These are phyloP conservation scores for Solanum etuberosum DNA, from an alignment of 257 asterid species.

Conservation along the genomic window DNA sequence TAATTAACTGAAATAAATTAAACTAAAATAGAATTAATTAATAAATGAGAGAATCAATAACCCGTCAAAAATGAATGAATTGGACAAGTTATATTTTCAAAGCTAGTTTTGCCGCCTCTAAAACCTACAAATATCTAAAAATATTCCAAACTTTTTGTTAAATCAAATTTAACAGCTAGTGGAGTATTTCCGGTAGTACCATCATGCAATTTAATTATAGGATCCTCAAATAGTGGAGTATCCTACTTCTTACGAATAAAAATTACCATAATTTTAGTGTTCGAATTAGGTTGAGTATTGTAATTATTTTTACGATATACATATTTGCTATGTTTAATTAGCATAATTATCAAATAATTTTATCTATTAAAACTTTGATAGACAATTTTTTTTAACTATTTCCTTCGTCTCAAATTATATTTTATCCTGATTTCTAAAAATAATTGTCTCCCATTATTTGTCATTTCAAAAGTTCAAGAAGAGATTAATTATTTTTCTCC, in stretches of 20 bases:
- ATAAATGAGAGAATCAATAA: neutral
- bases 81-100: neutral
- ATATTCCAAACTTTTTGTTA: neutral
- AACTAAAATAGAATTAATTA: accelerated
- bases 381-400: neutral
- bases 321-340: neutral
- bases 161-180: neutral
- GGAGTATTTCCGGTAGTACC: neutral
- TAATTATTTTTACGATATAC: neutral
- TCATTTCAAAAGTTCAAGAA: neutral
- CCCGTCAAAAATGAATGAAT: neutral
- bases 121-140: neutral
- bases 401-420: neutral
- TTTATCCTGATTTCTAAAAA: neutral
- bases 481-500: neutral
- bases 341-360: neutral
- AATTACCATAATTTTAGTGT: neutral
- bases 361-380: accelerated
- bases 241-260: neutral
- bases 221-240: neutral
- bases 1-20: too few species aligned
- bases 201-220: neutral
- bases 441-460: neutral
- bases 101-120: neutral
- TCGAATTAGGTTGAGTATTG: neutral